Evolutionary conservation across 176 grass and related monocot species (phyloP), one percentile per base, ranked within the genome.

Genomic region (Chrysopogon serrulatus): DNA sequence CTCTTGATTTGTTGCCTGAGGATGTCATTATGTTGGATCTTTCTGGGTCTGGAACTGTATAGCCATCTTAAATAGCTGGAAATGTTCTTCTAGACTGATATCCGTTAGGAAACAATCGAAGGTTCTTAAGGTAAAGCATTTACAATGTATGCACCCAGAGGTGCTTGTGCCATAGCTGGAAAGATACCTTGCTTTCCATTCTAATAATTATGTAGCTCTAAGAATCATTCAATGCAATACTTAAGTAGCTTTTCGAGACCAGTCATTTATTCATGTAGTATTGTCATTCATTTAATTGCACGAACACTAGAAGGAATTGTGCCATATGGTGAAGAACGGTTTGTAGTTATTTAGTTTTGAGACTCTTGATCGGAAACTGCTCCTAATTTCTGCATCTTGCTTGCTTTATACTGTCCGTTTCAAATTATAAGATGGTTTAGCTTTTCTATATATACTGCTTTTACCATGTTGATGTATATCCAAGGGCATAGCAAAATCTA

Each of bases 141-240:
- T 47, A 47, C 11, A 64, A 45, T 82, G 26, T 37, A 31, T 82
- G 85, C 71, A 28, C 23, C 69, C n/a, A 18, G 49, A 87, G 42
- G 28, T 43, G 21, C 59, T 43, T 66, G 37, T 78, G 57, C 16
- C 39, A 23, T 81, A 54, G 23, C n/a, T 67, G 37, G 21, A 40
- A 66, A 18, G 24, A 40, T 23, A 82, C 64, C 12, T 64, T 78
- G 53, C 51, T 87, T 69, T 33, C 53, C 64, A 77, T 70, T 82
- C 35, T 70, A 10, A 47, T 77, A 16, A 61, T 59, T 18, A 47
- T 66, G 14, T 64, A 73, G 39, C 18, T 68, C 24, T n/a, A n/a
- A 13, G 14, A 49, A 49, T 9, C 41, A 83, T 78, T 5, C 3
- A 23, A 54, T 26, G 16, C 1, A 3, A 17, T 81, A 66, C 63